Evolutionary conservation across 148 eudicot genomes (phyloP), one percentile per base, ranked within the genome.

Genomic region (Diospyros lotus): DNA sequence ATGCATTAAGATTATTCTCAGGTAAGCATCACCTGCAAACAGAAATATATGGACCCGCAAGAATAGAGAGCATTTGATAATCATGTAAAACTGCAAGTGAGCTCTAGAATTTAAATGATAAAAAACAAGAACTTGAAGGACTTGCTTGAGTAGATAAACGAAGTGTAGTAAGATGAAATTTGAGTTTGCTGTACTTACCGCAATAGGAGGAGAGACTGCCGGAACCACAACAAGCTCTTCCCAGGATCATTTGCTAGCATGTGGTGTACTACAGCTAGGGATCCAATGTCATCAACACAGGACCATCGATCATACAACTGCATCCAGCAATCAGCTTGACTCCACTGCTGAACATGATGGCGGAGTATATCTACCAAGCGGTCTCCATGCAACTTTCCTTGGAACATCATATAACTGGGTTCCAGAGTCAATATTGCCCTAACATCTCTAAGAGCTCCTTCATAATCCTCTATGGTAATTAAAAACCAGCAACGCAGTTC

Each of bases 281-380:
- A 92, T 46, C 97, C 97, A 78, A 92, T 88, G 79, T 92, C 97
- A 86, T 92, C 97, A 54, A 92, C 94, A 77, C 84, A 87, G 6
- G 97, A 92, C 97, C 97, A 92, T 58, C 94, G 87, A 66, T 90
- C 94, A 79, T 90, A 88, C 63, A 92, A 77, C 71, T 92, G 97
- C 87, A 92, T 83, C 97, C 97, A 92, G 76, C 97, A 92, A 76
- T 92, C 97, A 62, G 94, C 97, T 56, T 84, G 90, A 80, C 86
- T 82, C 91, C 97, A 90, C 80, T 87, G 87, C 71, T 86, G 89
- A 40, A 86, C 85, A 79, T 82, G 81, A 64, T 85, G 78, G 48
- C 83, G 69, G n/a, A 92, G 89, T 58, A 86, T 77, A 82, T 92
- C 94, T 45, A 90, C 91, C 67, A 92, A 76, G 66, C 86, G 86